These are phyloP conservation scores for Trametes cinnabarina DNA, from an alignment of 768 basidiomycete genomes.

Conservation along the genomic window DNA sequence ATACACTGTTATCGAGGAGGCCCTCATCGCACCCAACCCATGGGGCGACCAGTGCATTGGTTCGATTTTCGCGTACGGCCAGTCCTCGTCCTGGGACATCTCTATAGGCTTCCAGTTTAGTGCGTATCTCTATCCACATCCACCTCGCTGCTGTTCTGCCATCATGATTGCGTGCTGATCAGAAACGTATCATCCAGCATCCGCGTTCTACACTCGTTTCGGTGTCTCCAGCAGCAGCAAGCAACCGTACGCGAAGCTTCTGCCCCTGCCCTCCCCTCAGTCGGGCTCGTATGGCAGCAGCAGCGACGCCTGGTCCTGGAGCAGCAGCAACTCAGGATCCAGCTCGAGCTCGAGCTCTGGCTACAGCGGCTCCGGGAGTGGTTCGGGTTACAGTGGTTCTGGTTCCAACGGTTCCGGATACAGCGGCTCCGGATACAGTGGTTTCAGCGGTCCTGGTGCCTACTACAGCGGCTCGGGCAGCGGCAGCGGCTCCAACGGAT, in stretches of 20 bases:
- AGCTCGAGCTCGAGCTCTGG: too few relatives aligned
- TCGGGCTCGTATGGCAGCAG: neutral
- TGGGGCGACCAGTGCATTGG: slow-evolving; percentile 20
- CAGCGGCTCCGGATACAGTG: neutral
- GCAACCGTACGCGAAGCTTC: slow-evolving; percentile 14
- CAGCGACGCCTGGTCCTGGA: neutral
- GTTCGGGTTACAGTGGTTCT: too few relatives aligned
- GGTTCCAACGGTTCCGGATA: neutral
- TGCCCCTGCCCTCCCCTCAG: neutral
- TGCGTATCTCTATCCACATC: neutral
- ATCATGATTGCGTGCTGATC: slow-evolving; percentile 3
- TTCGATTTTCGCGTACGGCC: slow-evolving; percentile 11
- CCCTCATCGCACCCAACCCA: slow-evolving; percentile 15
- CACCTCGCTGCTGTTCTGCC: neutral
- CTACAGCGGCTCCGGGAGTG: slow-evolving; percentile 5
- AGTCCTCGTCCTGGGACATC: slow-evolving; percentile 4
- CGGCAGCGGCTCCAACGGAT: neutral
- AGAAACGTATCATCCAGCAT: neutral
- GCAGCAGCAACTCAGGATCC: neutral
- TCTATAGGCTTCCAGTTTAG: slow-evolving; percentile 14
- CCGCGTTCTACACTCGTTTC: slow-evolving; percentile 15
- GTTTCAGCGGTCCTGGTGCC: neutral
- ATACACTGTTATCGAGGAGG: slow-evolving; percentile 5
- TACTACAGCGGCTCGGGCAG: neutral
- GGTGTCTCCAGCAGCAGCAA: slow-evolving; percentile 6